Evolutionary conservation across 805 yeast species (phyloP), one percentile per base, ranked within the genome.

Genomic region (Zygotorulaspora danielsina): DNA sequence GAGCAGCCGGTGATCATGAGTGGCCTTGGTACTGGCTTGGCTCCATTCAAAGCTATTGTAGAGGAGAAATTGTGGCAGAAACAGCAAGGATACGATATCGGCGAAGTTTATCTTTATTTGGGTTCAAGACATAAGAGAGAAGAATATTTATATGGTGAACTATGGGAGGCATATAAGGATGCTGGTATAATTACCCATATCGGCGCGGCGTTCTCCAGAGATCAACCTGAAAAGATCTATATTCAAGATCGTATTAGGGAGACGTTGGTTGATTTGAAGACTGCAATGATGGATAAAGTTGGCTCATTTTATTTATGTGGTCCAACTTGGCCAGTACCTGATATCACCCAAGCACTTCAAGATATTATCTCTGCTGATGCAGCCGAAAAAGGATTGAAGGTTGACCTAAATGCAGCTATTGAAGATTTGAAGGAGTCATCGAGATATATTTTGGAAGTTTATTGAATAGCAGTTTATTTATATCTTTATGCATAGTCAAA

Each of bases 241-340:
- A 90, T 90, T 55, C 97, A 90, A 67, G 97, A 90, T 66, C 79
- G 83, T 63, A 90, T 90, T 62, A 76, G 88, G 57, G 86, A 87
- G 61, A 75, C 78, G 42, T 67, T 86, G 55, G 73, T 70, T 37
- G 81, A 77, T 31, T 73, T 90, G 64, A 83, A 84, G 34, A 84
- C 78, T 30, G 89, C 96, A 36, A 78, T 90, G 64, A 82, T 80
- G 31, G 67, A 70, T 48, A 74, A 88, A 67, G 69, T 81, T 42
- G 97, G 97, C 42, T 81, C 88, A 18, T 90, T 90, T 76, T 90
- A 90, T 69, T 73, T 90, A 61, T 90, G 97, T 78, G 97, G 97
- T 47, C 97, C 97, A 30, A 90, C 97, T 2, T 90, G 97, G 97
- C 97, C 97, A 22, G 97, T 90, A 57, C 96, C 97, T 8, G 96